Percentiles rank a stretch among this genome's conserved stretches.
Evolutionary conservation across 306 rosid genomes (phyloP).

Genomic region (Pyrus betulifolia): DNA sequence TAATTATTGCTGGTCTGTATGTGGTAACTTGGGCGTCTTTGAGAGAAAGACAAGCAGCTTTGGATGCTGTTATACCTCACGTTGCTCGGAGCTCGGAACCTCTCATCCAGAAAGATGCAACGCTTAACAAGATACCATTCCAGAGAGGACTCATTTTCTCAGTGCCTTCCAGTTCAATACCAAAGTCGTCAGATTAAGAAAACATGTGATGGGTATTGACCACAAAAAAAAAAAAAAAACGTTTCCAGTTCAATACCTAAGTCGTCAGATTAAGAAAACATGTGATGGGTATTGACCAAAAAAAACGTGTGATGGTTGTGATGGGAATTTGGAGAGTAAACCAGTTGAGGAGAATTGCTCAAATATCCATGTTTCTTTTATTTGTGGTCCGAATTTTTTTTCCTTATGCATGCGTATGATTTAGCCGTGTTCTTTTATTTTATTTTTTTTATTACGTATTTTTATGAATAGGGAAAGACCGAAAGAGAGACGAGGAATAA

Average conservation of each 20-base stretch:
- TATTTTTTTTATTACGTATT: no score
- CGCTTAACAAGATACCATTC: conserved; percentile 26
- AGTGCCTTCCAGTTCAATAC: conserved; percentile 24
- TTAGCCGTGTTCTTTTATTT: no score
- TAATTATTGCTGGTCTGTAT: conserved; percentile 75
- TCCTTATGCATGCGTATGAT: no score
- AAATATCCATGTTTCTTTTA: no score
- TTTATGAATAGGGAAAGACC: no score
- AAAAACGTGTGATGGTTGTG: conserved; percentile 4
- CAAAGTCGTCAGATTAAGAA: conserved; percentile 51
- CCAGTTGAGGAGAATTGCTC: background rate
- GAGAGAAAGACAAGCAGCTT: conserved; percentile 43
- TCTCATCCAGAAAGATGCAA: conserved; percentile 39
- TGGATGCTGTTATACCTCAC: conserved; percentile 24
- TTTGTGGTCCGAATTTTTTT: no score
- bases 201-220: background rate
- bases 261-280: conserved; percentile 42
- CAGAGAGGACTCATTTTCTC: conserved; percentile 54
- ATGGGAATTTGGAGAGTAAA: conserved; percentile 7
- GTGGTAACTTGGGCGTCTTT: conserved; percentile 75
- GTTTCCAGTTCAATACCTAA: conserved; percentile 28
- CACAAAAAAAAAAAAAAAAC: no score
- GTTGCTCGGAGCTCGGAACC: conserved; percentile 48
- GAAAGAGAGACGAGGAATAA: no score
- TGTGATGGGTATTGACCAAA: background rate